Evolutionary conservation across 1,284 basidiomycete genomes (phyloP).

Genomic region (Singerocomus rubriflavus): DNA sequence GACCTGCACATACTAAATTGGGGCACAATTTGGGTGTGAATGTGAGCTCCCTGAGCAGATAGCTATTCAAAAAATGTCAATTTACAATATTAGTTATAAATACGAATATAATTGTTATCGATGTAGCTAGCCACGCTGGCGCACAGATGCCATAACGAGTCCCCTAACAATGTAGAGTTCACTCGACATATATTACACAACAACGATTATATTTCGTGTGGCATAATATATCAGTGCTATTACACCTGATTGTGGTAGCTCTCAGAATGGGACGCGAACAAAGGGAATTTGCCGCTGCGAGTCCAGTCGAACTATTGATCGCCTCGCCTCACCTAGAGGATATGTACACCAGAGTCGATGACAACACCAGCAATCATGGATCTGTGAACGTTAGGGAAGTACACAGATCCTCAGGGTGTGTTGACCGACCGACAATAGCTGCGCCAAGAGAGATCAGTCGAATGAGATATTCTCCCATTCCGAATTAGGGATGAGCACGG

Average conservation of each 20-base stretch:
- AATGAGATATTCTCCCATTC: slow-evolving; percentile 63
- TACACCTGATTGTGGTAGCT: slow-evolving; percentile 59
- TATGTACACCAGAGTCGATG: slow-evolving; percentile 60
- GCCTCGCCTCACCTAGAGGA: neutral
- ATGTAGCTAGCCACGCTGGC: no score
- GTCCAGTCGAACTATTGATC: slow-evolving; percentile 65
- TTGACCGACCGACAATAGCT: slow-evolving; percentile 64
- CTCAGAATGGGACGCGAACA: slow-evolving; percentile 78
- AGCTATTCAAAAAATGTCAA: no score
- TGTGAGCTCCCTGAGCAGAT: no score
- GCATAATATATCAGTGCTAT: no score
- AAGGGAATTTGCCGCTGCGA: slow-evolving; percentile 73
- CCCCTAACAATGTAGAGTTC: no score
- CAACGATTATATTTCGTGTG: no score
- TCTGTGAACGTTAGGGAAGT: slow-evolving; percentile 28
- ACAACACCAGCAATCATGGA: slow-evolving; percentile 86
- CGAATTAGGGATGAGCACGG: slow-evolving; percentile 43
- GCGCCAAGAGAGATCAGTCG: slow-evolving; percentile 79
- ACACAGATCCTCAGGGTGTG: neutral
- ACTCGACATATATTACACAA: no score
- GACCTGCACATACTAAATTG: no score
- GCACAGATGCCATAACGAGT: no score
- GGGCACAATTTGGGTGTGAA: no score
- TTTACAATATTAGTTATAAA: no score
- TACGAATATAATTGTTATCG: no score